phyloP scores from a whole-genome alignment of 192 early-diverging fungal species.

The Coemansia sp. region DNA sequence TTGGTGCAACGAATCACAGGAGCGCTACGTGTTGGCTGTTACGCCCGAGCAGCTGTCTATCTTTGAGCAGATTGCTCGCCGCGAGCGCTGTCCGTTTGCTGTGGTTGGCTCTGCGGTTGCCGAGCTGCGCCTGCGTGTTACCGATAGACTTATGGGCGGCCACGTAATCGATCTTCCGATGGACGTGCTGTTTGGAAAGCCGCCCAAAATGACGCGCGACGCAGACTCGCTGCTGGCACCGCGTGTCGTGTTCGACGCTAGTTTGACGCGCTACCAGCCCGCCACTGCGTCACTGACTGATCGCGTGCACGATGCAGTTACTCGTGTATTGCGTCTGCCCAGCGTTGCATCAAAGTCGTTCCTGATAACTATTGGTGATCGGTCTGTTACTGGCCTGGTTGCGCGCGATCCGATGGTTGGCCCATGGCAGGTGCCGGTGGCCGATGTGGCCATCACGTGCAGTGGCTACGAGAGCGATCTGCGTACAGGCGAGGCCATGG shows the following conservation, averaged over 20 bases:
- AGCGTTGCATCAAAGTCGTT: slow-evolving; percentile 91
- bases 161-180: slow-evolving; percentile 92
- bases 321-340: slow-evolving; percentile 81
- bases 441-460: slow-evolving; percentile 90
- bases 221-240: slow-evolving; percentile 58
- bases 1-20: slow-evolving; percentile 99
- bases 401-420: slow-evolving; percentile 98
- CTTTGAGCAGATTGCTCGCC: slow-evolving; percentile 76
- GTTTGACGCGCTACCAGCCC: slow-evolving; percentile 62
- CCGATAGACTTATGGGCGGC: slow-evolving; percentile 58
- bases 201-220: slow-evolving; percentile 90
- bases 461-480: slow-evolving; percentile 62
- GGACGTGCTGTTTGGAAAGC: slow-evolving; percentile 94
- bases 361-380: slow-evolving; percentile 97
- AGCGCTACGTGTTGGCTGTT: slow-evolving; percentile 97
- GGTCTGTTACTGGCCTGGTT: slow-evolving; percentile 91
- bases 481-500: slow-evolving; percentile 91
- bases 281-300: slow-evolving; percentile 21
- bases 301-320: slow-evolving; percentile 64
- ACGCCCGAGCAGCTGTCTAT: slow-evolving; percentile 60
- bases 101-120: slow-evolving; percentile 85
- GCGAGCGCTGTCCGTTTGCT: slow-evolving; percentile 92
- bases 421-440: slow-evolving; percentile 98
- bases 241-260: slow-evolving; percentile 61
- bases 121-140: slow-evolving; percentile 78